phyloP scores from a whole-genome alignment of 352 stramenopile species.

The Globisporangium spiculum region DNA sequence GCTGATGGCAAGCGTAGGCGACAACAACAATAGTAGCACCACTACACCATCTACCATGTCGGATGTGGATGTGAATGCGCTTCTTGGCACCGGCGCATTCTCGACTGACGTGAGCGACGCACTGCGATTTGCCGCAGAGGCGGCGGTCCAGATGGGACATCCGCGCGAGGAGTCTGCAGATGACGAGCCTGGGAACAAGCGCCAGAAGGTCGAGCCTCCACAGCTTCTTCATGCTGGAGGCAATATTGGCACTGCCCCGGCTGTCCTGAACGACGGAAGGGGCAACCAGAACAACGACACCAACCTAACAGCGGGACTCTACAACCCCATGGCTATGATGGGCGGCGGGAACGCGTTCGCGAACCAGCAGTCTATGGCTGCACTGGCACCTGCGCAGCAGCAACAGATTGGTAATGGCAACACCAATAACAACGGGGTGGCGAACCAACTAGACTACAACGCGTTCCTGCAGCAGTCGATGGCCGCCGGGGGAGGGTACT shows the following conservation, averaged over 20 bases:
- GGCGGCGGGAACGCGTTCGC: neutral
- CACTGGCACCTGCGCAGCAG: neutral
- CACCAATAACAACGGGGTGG: neutral
- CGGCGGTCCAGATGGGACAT: neutral
- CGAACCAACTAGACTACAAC: slow-evolving; percentile 21
- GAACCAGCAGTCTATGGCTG: neutral
- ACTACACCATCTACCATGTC: neutral
- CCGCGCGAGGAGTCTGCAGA: slow-evolving; percentile 2
- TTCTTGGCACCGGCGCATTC: neutral
- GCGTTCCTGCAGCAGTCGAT: slow-evolving; percentile 40
- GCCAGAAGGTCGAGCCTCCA: slow-evolving; percentile 1
- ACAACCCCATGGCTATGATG: neutral
- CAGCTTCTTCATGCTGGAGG: neutral
- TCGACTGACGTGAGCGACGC: slow-evolving; percentile 6
- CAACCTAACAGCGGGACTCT: neutral
- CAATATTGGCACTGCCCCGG: neutral
- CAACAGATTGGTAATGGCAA: neutral
- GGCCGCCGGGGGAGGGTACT: slow-evolving; percentile 22
- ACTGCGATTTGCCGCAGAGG: neutral
- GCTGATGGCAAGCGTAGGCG: neutral
- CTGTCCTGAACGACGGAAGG: slow-evolving; percentile 7
- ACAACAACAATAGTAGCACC: neutral
- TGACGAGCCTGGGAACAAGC: slow-evolving; percentile 8
- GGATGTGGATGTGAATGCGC: neutral
- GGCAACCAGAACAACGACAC: neutral